Evolutionary conservation across 352 stramenopile species (phyloP).

Genomic region (Pseudoperonospora humuli): DNA sequence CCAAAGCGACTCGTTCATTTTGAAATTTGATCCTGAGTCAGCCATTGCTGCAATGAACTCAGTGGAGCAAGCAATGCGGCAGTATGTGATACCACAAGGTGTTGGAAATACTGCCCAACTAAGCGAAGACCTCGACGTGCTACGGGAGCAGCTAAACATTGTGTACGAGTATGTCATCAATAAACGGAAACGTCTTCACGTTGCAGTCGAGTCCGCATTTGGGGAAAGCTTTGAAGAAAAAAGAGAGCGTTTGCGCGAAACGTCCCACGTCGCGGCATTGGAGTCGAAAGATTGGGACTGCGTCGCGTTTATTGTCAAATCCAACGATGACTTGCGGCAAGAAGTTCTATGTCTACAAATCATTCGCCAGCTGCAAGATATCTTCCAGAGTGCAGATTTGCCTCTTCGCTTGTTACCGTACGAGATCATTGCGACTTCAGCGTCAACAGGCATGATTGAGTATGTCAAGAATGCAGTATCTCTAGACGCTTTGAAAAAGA

Average conservation of each 20-base stretch:
- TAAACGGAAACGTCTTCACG: slow-evolving; percentile 52
- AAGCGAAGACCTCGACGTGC: slow-evolving; percentile 35
- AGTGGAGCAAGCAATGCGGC: slow-evolving; percentile 45
- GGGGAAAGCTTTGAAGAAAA: slow-evolving; percentile 82
- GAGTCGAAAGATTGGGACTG: slow-evolving; percentile 51
- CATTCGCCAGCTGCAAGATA: slow-evolving; percentile 93
- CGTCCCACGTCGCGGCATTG: slow-evolving; percentile 24
- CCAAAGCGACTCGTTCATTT: slow-evolving; percentile 32
- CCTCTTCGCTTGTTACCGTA: slow-evolving; percentile 94
- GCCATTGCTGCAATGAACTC: slow-evolving; percentile 47
- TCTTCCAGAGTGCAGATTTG: slow-evolving; percentile 92
- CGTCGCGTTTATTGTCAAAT: slow-evolving; percentile 96
- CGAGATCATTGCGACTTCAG: slow-evolving; percentile 92
- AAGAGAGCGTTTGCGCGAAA: slow-evolving; percentile 49
- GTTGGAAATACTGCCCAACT: slow-evolving; percentile 29
- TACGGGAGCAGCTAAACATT: slow-evolving; percentile 65
- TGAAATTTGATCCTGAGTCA: slow-evolving; percentile 53
- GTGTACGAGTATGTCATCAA: slow-evolving; percentile 62
- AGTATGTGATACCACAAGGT: slow-evolving; percentile 40
- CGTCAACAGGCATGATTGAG: slow-evolving; percentile 95
- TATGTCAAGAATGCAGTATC: slow-evolving; percentile 95
- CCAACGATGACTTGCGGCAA: slow-evolving; percentile 96
- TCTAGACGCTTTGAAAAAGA: slow-evolving; percentile 94
- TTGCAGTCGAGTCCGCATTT: slow-evolving; percentile 69
- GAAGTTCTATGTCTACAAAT: slow-evolving; percentile 96